A percentile compares a stretch with the other conserved stretches of the same genome.
phyloP scores from a whole-genome alignment of 2,329 filamentous ascomycete genomes.

The Penicillium palitans region DNA sequence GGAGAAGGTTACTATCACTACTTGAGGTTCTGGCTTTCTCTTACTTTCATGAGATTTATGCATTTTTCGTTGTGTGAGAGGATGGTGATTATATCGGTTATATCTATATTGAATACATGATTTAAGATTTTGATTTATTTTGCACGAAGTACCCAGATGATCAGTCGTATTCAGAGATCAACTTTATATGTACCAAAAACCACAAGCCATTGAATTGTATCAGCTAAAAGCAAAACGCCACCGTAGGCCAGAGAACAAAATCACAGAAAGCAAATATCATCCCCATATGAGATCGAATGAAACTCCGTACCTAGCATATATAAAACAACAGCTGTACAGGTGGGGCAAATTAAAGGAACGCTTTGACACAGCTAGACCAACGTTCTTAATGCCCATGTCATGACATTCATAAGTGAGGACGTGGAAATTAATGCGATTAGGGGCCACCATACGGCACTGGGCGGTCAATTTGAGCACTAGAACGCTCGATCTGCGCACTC shows the following conservation, averaged over 20 bases:
- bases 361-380: neutral
- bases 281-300: neutral
- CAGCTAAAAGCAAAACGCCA: neutral
- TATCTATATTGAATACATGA: neutral
- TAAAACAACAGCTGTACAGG: slow-evolving; percentile 16
- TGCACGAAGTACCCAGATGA: neutral
- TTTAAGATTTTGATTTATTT: neutral
- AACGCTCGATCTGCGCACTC: neutral
- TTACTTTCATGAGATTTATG: too few species aligned
- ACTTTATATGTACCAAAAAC: neutral
- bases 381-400: slow-evolving; percentile 6
- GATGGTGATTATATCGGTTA: neutral
- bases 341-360: neutral
- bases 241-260: neutral
- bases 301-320: slow-evolving; percentile 14
- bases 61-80: neutral
- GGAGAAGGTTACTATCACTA: slow-evolving; percentile 23
- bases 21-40: neutral
- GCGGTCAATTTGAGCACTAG: slow-evolving; percentile 33
- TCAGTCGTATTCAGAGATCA: neutral
- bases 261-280: neutral
- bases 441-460: slow-evolving; percentile 18
- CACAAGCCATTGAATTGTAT: neutral
- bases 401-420: slow-evolving; percentile 17
- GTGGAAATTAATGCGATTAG: slow-evolving; percentile 10